Evolutionary conservation across 371 early-diverging fungal genomes (phyloP).

Genomic region (Aphelidium insulamus): DNA sequence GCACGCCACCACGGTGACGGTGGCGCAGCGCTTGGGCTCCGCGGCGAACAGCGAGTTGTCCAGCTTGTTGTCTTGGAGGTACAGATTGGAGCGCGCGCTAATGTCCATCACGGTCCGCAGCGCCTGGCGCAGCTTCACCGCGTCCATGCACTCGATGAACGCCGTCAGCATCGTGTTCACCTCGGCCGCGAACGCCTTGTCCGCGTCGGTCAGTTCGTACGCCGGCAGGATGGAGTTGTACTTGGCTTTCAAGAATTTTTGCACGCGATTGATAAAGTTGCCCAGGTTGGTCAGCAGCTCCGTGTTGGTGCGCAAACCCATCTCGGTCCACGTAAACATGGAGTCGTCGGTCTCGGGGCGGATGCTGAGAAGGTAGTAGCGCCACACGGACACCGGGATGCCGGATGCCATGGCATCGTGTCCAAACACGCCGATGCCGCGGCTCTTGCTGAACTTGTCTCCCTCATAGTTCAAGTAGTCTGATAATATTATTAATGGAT

Average conservation of each 20-base stretch:
- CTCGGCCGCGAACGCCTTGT: constrained; percentile 28
- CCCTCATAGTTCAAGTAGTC: constrained; percentile 98
- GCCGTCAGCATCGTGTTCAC: constrained; percentile 52
- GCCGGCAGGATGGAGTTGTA: constrained; percentile 57
- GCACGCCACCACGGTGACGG: constrained; percentile 55
- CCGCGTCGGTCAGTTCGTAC: constrained; percentile 16
- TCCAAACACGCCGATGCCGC: constrained; percentile 97
- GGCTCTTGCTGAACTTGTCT: constrained; percentile 96
- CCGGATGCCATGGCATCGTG: constrained; percentile 83
- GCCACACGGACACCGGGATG: constrained; percentile 87
- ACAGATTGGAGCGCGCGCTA: constrained; percentile 81
- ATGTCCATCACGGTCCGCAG: constrained; percentile 77
- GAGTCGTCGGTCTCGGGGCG: constrained; percentile 96
- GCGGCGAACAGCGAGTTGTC: constrained; percentile 65
- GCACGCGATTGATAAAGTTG: constrained; percentile 94
- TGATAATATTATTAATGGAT: constrained; percentile 6
- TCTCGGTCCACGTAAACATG: constrained; percentile 87
- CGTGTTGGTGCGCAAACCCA: constrained; percentile 79
- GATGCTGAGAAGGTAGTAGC: constrained; percentile 89
- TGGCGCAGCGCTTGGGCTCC: constrained; percentile 52
- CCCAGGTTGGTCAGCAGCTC: constrained; percentile 95
- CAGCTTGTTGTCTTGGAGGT: constrained; percentile 77
- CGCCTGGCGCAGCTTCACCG: constrained; percentile 65
- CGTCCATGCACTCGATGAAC: constrained; percentile 62
- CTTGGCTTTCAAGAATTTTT: constrained; percentile 80